These are phyloP conservation scores for Carnegiea gigantea DNA, from an alignment of 179 eudicot species.

Conservation along the genomic window DNA sequence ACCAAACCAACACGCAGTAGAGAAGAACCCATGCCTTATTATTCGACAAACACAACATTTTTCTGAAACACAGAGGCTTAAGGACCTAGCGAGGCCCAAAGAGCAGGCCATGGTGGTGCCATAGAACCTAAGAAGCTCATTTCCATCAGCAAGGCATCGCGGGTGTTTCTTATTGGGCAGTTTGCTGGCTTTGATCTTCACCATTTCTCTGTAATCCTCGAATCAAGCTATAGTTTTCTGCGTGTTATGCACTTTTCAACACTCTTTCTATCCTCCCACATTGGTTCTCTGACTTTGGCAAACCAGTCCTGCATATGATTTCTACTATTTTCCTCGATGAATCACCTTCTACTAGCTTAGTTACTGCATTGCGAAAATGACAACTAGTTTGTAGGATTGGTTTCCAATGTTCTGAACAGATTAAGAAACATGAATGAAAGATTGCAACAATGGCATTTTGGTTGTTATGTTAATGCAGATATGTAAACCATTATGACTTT, in stretches of 20 bases:
- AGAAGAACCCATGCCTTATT: no score
- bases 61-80: slow-evolving; percentile 65
- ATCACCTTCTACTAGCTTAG: slow-evolving; percentile 84
- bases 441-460: no score
- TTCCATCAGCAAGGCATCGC: slow-evolving; percentile 89
- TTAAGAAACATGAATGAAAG: no score
- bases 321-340: slow-evolving; percentile 89
- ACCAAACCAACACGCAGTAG: no score
- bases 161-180: slow-evolving; percentile 93
- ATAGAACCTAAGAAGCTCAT: slow-evolving; percentile 79
- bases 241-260: slow-evolving; percentile 85
- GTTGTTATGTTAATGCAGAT: no score
- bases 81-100: slow-evolving; percentile 67
- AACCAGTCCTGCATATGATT: slow-evolving; percentile 81
- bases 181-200: slow-evolving; percentile 78
- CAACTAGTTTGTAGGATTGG: no score
- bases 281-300: slow-evolving; percentile 67
- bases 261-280: slow-evolving; percentile 74
- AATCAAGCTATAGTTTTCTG: slow-evolving; percentile 86
- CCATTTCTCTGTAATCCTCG: slow-evolving; percentile 80
- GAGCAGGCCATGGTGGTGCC: slow-evolving; percentile 79
- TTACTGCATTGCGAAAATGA: no score
- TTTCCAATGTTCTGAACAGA: no score
- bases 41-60: no score
- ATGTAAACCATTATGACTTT: no score